Conservation (phyloP, 2,329 filamentous ascomycete genomes). For the Sarocladium brachiariae region DNA sequence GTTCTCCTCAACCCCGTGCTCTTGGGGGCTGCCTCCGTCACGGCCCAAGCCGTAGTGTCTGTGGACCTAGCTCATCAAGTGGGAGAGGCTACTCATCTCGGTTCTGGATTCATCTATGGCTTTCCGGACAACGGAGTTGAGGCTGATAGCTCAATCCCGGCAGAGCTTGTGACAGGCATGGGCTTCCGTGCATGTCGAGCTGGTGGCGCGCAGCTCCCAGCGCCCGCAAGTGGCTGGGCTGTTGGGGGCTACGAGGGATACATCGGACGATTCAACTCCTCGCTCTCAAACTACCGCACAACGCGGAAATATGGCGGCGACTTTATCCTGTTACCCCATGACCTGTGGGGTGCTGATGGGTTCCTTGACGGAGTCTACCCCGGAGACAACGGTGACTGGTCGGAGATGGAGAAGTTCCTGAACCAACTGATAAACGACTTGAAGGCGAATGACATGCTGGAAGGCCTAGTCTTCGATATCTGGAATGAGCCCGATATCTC, state of each 20-base stretch:
- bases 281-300: slow-evolving; percentile 37
- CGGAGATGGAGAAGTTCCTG: slow-evolving; percentile 35
- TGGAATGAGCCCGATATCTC: slow-evolving; percentile 47
- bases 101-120: slow-evolving; percentile 13
- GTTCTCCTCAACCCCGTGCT: background rate
- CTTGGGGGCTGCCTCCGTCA: background rate
- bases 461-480: slow-evolving; percentile 37
- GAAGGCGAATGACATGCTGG: slow-evolving; percentile 28
- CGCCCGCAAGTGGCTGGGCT: slow-evolving; percentile 1
- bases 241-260: slow-evolving; percentile 9
- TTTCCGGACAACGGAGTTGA: slow-evolving; percentile 12
- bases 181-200: slow-evolving; percentile 12
- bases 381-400: slow-evolving; percentile 43
- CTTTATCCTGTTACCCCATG: slow-evolving; percentile 39
- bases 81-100: slow-evolving; percentile 7
- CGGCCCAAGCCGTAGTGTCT: background rate
- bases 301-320: slow-evolving; percentile 32
- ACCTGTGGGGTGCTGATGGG: slow-evolving; percentile 40
- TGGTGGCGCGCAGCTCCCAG: slow-evolving; percentile 12
- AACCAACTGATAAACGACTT: slow-evolving; percentile 30
- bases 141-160: slow-evolving; percentile 11
- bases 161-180: slow-evolving; percentile 8
- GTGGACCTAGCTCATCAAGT: slow-evolving; percentile 5
- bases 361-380: slow-evolving; percentile 29
- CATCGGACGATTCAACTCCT: slow-evolving; percentile 31